phyloP scores from a whole-genome alignment of 176 grass and related monocot genomes.

The Carex littledalei region DNA sequence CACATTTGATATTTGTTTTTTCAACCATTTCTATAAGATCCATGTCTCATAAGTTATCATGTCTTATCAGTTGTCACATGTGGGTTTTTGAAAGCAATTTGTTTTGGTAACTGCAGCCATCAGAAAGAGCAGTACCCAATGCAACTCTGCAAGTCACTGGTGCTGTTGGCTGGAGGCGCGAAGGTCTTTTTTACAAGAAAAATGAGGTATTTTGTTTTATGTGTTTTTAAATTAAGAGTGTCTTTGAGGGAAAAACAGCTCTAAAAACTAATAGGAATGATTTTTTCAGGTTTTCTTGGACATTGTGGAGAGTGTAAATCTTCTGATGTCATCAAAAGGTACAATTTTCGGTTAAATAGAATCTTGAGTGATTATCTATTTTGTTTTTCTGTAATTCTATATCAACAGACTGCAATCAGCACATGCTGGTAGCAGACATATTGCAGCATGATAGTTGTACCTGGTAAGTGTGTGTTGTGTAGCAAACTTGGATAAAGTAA shows the following conservation, averaged over 20 bases:
- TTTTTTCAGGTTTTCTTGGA: conserved; percentile 90
- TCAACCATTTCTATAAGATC: neutral
- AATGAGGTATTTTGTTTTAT: conserved; percentile 56
- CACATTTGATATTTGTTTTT: neutral
- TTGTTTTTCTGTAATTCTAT: neutral
- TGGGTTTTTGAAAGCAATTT: conserved; percentile 2
- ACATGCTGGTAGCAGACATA: neutral
- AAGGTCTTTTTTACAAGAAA: conserved; percentile 97
- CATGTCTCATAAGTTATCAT: neutral
- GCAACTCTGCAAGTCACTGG: conserved; percentile 97
- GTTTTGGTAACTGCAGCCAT: conserved; percentile 48
- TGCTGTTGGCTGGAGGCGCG: conserved; percentile 97
- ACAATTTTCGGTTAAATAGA: conserved; percentile 7
- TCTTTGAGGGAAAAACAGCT: neutral
- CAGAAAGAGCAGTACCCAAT: conserved; percentile 86
- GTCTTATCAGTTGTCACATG: neutral
- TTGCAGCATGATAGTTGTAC: neutral
- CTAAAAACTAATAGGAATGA: conserved; percentile 10
- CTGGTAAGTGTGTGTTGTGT: neutral
- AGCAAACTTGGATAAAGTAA: neutral
- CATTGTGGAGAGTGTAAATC: conserved; percentile 99
- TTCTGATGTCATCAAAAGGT: conserved; percentile 99
- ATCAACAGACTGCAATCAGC: neutral
- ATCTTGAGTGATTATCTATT: neutral
- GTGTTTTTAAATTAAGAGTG: neutral